phyloP scores from a whole-genome alignment of 2,329 filamentous ascomycete genomes.

The Hymenoscyphus scutula region DNA sequence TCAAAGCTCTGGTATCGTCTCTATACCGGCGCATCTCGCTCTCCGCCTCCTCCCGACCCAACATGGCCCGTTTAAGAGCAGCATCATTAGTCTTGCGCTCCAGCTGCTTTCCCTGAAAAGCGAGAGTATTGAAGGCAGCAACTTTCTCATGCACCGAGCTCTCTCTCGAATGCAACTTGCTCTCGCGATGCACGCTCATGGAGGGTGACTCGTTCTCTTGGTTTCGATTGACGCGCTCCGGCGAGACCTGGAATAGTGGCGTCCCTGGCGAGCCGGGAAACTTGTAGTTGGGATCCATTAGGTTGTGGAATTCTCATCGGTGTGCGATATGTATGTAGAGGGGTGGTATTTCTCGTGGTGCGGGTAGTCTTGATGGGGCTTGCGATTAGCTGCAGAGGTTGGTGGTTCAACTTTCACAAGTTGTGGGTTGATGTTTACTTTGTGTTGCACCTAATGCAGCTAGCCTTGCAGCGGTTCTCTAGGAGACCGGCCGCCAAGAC shows the following conservation, averaged over 20 bases:
- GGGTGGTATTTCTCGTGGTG: not conserved
- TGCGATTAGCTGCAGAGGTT: not conserved
- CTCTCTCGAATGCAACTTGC: slow-evolving; percentile 43
- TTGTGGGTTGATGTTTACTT: slow-evolving; percentile 2
- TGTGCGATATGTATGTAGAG: not conserved
- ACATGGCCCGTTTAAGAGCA: slow-evolving; percentile 62
- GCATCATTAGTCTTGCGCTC: slow-evolving; percentile 65
- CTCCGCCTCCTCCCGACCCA: slow-evolving; percentile 71
- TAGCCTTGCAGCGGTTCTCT: not conserved
- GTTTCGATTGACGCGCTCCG: slow-evolving; percentile 58
- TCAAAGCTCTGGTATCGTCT: slow-evolving; percentile 57
- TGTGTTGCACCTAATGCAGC: not conserved
- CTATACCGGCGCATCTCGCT: slow-evolving; percentile 61
- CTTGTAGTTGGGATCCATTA: slow-evolving; percentile 47
- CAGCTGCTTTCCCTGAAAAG: slow-evolving; percentile 53
- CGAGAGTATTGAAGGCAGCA: slow-evolving; percentile 69
- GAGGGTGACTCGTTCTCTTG: slow-evolving; percentile 26
- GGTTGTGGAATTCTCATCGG: slow-evolving; percentile 7
- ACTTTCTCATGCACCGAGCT: slow-evolving; percentile 66
- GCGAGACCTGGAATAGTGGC: slow-evolving; percentile 60
- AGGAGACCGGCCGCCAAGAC: not conserved
- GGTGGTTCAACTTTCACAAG: no score
- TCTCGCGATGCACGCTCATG: slow-evolving; percentile 14
- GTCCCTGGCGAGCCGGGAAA: slow-evolving; percentile 54
- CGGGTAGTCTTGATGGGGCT: not conserved